phyloP scores from a whole-genome alignment of 179 eudicot genomes.

The Heliamphora pulchella region DNA sequence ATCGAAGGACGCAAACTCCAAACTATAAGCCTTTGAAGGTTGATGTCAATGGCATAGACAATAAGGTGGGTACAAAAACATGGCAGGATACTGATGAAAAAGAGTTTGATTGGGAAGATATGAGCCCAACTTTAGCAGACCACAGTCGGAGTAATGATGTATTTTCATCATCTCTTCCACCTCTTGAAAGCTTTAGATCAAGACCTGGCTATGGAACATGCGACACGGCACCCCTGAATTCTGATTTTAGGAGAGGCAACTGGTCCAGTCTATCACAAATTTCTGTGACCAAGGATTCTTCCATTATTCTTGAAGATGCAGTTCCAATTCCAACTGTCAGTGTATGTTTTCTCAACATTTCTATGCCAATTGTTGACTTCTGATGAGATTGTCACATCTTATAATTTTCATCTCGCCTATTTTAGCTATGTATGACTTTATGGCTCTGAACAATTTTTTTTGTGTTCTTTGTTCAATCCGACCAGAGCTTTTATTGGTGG shows the following conservation, averaged over 20 bases:
- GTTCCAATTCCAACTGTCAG: slow-evolving; percentile 26
- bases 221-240: slow-evolving; percentile 27
- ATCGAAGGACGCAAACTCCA: slow-evolving; percentile 43
- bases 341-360: slow-evolving; percentile 39
- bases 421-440: background rate
- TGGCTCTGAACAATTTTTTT: background rate
- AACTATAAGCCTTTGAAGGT: slow-evolving; percentile 33
- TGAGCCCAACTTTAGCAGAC: slow-evolving; percentile 59
- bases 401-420: background rate
- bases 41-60: slow-evolving; percentile 39
- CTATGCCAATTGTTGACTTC: slow-evolving; percentile 10
- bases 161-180: slow-evolving; percentile 26
- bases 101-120: slow-evolving; percentile 91
- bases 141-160: slow-evolving; percentile 31
- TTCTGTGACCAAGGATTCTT: slow-evolving; percentile 27
- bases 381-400: slow-evolving; percentile 8
- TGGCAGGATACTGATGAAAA: slow-evolving; percentile 95
- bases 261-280: slow-evolving; percentile 30
- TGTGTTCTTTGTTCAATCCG: background rate
- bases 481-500: slow-evolving; percentile 1
- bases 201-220: slow-evolving; percentile 33
- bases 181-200: slow-evolving; percentile 30
- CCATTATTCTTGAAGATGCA: slow-evolving; percentile 32
- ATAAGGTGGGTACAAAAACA: slow-evolving; percentile 31
- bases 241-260: slow-evolving; percentile 34